phyloP scores from a whole-genome alignment of 2,329 filamentous ascomycete species.

The Scedosporium apiospermum region DNA sequence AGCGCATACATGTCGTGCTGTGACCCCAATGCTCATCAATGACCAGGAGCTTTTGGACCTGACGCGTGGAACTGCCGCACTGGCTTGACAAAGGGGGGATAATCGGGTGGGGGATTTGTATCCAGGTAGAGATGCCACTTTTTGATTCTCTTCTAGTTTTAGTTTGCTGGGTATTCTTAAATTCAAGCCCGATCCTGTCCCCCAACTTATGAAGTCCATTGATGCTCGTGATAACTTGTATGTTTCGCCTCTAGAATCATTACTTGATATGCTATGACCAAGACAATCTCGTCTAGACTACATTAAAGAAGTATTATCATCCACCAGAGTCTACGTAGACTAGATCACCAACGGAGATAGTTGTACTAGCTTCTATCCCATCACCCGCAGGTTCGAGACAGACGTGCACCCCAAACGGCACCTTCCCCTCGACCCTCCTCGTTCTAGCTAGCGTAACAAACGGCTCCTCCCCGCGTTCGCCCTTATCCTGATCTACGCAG shows the following conservation, averaged over 20 bases:
- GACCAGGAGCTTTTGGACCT: not conserved
- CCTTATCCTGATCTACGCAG: constrained; percentile 80
- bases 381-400: constrained; percentile 19
- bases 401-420: constrained; percentile 84
- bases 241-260: not conserved
- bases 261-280: not conserved
- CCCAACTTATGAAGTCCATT: not conserved
- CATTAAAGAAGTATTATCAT: not conserved
- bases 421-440: constrained; percentile 70
- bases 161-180: constrained; percentile 1
- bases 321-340: not conserved
- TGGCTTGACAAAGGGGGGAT: not conserved
- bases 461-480: constrained; percentile 69
- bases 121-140: constrained; percentile 1
- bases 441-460: constrained; percentile 85
- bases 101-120: constrained; percentile 2
- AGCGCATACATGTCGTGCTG: constrained; percentile 3
- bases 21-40: constrained; percentile 5
- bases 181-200: constrained; percentile 5
- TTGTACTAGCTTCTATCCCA: not conserved
- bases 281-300: not conserved
- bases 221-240: not conserved
- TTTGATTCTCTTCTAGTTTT: not conserved
- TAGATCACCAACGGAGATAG: not conserved
- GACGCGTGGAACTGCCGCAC: not conserved